Evolutionary conservation across 768 basidiomycete genomes (phyloP).

Genomic region (Mycena belliarum): DNA sequence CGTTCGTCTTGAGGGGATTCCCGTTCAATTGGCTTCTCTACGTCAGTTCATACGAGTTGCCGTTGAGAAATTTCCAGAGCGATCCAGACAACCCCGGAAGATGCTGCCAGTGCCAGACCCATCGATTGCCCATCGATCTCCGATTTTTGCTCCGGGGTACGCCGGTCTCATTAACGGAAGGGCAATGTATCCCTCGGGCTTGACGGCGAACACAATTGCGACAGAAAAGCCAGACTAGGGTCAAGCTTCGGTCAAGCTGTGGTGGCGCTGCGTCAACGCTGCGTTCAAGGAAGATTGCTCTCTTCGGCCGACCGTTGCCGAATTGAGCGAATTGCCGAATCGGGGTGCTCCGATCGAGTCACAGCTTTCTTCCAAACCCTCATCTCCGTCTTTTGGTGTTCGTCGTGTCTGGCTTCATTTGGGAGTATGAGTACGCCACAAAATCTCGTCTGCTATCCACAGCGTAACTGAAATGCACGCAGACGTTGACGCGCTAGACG

Average conservation of each 20-base stretch:
- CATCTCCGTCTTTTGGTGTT: background rate
- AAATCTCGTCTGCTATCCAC: background rate
- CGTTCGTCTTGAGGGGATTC: too few species aligned
- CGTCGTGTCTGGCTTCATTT: background rate
- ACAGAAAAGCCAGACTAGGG: background rate
- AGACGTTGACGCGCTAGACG: constrained; percentile 81
- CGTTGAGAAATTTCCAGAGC: too few species aligned
- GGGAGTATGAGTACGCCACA: constrained; percentile 6
- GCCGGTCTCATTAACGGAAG: too few species aligned
- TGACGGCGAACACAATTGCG: background rate
- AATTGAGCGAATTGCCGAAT: background rate
- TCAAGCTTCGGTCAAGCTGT: background rate
- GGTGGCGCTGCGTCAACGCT: too few species aligned
- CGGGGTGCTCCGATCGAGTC: background rate
- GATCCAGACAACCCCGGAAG: too few species aligned
- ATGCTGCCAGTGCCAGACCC: too few species aligned
- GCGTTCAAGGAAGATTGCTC: background rate
- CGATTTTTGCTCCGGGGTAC: too few species aligned
- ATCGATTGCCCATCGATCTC: too few species aligned
- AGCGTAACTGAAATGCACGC: background rate
- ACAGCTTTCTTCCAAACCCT: background rate
- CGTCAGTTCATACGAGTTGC: too few species aligned
- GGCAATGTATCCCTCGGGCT: too few species aligned
- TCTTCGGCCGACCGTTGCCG: background rate
- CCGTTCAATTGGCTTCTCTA: too few species aligned